Evolutionary conservation across 2,329 filamentous ascomycete genomes (phyloP).

Genomic region (Aspergillus bombycis): DNA sequence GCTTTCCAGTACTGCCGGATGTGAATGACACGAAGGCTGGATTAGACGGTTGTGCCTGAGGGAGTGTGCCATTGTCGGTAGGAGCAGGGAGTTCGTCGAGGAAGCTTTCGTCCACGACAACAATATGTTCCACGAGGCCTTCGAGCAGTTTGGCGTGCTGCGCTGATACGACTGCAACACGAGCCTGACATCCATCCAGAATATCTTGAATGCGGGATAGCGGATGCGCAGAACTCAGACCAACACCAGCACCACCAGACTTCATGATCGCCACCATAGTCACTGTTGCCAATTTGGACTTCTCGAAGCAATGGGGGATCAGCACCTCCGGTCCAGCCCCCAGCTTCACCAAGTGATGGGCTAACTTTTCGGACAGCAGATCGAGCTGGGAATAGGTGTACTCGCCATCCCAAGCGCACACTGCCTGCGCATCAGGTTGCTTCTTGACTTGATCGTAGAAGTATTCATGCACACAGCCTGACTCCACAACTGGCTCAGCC

Average conservation of each 20-base stretch:
- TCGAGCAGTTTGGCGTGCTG: not conserved
- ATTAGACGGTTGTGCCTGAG: not conserved
- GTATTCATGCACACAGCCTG: not conserved
- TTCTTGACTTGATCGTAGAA: not conserved
- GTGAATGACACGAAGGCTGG: conserved; percentile 6
- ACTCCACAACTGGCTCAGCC: not conserved
- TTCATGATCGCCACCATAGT: conserved; percentile 8
- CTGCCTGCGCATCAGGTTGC: conserved; percentile 2
- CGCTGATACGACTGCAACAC: not conserved
- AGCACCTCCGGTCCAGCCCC: conserved; percentile 25
- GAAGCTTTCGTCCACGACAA: not conserved
- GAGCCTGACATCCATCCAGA: not conserved
- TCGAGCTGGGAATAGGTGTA: not conserved
- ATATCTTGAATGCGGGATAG: conserved; percentile 10
- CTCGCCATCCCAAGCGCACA: conserved; percentile 7
- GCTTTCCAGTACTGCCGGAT: conserved; percentile 3
- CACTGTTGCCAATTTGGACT: conserved; percentile 8
- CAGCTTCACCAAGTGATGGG: not conserved
- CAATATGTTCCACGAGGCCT: not conserved
- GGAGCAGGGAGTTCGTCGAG: conserved; percentile 9
- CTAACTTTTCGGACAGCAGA: not conserved
- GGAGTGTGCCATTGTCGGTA: not conserved
- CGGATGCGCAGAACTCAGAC: conserved; percentile 9
- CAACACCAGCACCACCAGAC: conserved; percentile 12
- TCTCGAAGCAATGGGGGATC: conserved; percentile 11